Evolutionary conservation across 306 rosid genomes (phyloP).

Genomic region (Adenanthera pavonina): DNA sequence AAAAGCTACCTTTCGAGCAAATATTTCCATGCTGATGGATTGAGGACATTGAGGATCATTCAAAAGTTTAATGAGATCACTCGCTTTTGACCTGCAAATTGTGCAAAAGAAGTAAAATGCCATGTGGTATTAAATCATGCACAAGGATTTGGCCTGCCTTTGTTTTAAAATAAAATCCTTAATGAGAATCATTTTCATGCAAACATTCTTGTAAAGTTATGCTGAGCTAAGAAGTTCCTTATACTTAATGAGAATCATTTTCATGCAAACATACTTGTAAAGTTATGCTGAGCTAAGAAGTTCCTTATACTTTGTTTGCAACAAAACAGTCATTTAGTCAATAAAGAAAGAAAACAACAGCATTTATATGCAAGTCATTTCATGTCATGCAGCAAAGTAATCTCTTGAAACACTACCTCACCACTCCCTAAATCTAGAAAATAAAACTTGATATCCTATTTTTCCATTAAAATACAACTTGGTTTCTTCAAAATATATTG

Average conservation of each 20-base stretch:
- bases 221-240: no score
- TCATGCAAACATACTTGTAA: slow-evolving; percentile 8
- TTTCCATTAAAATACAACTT: background rate
- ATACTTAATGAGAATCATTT: slow-evolving; percentile 10
- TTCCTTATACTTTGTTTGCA: slow-evolving; percentile 2
- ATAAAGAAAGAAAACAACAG: background rate
- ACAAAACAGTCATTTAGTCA: background rate
- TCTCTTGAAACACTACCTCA: background rate
- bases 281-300: slow-evolving; percentile 11
- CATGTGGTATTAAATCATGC: slow-evolving; percentile 5
- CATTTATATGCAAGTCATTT: background rate
- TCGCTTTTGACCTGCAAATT: slow-evolving; percentile 75
- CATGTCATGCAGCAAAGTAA: background rate
- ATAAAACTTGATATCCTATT: slow-evolving; percentile 6
- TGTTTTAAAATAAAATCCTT: slow-evolving; percentile 17
- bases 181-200: slow-evolving; percentile 11
- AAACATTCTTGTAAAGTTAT: slow-evolving; percentile 11
- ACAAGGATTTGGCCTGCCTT: slow-evolving; percentile 30
- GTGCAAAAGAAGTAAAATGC: slow-evolving; percentile 34
- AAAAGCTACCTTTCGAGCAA: slow-evolving; percentile 74
- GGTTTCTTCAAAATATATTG: background rate
- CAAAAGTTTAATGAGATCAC: slow-evolving; percentile 63
- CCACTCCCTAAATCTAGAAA: background rate
- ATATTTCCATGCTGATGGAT: slow-evolving; percentile 65
- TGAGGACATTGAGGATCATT: slow-evolving; percentile 65